Evolutionary conservation across 306 rosid species (phyloP).

Genomic region (Rubus idaeus): DNA sequence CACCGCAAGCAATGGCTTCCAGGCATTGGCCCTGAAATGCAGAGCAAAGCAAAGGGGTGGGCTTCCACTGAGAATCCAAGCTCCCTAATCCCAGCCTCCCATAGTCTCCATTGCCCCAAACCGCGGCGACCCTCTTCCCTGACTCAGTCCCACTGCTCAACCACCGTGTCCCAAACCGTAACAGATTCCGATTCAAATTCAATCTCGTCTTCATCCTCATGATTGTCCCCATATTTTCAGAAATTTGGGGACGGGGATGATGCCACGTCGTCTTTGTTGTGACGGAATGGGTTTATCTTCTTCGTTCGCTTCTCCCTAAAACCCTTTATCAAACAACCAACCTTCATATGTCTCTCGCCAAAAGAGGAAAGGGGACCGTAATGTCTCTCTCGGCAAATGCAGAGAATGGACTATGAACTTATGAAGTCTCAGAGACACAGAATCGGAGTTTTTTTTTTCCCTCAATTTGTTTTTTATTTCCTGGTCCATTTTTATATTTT

Average conservation of each 20-base stretch:
- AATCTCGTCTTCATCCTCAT: not conserved
- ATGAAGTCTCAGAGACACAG: no score
- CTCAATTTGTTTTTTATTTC: no score
- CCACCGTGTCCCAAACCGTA: conserved; percentile 35
- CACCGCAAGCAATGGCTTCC: conserved; percentile 79
- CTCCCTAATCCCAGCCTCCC: conserved; percentile 81
- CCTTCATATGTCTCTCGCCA: no score
- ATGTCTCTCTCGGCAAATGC: no score
- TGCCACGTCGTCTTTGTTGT: not conserved
- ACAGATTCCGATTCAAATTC: not conserved
- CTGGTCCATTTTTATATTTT: no score
- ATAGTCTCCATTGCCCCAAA: conserved; percentile 91
- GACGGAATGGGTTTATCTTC: no score
- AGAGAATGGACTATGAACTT: no score
- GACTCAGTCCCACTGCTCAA: conserved; percentile 31
- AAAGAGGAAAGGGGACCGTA: no score
- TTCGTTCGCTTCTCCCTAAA: no score
- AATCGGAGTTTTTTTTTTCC: no score
- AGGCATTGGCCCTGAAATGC: conserved; percentile 45
- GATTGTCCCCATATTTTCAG: conserved; percentile 17
- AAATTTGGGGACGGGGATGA: not conserved
- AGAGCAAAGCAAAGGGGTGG: conserved; percentile 51
- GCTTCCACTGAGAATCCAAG: conserved; percentile 80
- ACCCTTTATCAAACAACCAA: no score
- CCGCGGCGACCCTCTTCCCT: conserved; percentile 59